Percentiles rank a stretch among this genome's conserved stretches.
Evolutionary conservation across 2,329 filamentous ascomycete species (phyloP).

Genomic region (Furcasterigmium sp.): DNA sequence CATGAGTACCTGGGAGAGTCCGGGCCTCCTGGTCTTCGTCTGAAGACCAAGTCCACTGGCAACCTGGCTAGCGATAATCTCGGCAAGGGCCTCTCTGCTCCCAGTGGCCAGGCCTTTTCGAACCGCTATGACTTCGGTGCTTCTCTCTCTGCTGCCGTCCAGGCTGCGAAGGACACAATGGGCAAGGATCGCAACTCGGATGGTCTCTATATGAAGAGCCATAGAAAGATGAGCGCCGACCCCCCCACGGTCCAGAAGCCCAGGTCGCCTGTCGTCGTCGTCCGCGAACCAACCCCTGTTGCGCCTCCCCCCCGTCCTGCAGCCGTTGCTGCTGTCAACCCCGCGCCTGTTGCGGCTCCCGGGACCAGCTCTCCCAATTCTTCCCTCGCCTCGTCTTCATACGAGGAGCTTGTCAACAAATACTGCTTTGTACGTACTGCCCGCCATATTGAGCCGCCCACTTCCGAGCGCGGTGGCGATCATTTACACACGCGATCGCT

Average conservation of each 20-base stretch:
- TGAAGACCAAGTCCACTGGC: slow-evolving; percentile 64
- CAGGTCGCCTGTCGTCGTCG: slow-evolving; percentile 8
- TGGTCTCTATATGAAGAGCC: slow-evolving; percentile 51
- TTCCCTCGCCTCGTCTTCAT: slow-evolving; percentile 76
- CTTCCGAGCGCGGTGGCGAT: slow-evolving; percentile 12
- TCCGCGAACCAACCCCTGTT: background rate
- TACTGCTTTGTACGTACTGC: slow-evolving; percentile 97
- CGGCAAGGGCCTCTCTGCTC: slow-evolving; percentile 43
- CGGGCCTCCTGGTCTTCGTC: slow-evolving; percentile 49
- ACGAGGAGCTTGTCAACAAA: slow-evolving; percentile 96
- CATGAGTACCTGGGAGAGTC: slow-evolving; percentile 61
- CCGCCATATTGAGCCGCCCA: slow-evolving; percentile 22
- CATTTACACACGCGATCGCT: slow-evolving; percentile 13
- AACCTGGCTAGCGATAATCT: slow-evolving; percentile 61
- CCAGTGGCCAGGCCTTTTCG: slow-evolving; percentile 72
- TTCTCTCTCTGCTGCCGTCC: slow-evolving; percentile 80
- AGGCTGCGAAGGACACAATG: slow-evolving; percentile 61
- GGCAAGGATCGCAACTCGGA: slow-evolving; percentile 42
- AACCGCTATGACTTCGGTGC: slow-evolving; percentile 94
- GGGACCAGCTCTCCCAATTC: slow-evolving; percentile 46
- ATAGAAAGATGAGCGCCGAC: slow-evolving; percentile 28
- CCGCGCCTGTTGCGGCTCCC: slow-evolving; percentile 19
- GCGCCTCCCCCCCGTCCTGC: slow-evolving; percentile 1
- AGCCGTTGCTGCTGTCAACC: slow-evolving; percentile 5
- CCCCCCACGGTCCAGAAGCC: background rate